Base-by-base conservation (phyloP, 768 basidiomycete genomes). In the Hypholoma sublateritium region DNA sequence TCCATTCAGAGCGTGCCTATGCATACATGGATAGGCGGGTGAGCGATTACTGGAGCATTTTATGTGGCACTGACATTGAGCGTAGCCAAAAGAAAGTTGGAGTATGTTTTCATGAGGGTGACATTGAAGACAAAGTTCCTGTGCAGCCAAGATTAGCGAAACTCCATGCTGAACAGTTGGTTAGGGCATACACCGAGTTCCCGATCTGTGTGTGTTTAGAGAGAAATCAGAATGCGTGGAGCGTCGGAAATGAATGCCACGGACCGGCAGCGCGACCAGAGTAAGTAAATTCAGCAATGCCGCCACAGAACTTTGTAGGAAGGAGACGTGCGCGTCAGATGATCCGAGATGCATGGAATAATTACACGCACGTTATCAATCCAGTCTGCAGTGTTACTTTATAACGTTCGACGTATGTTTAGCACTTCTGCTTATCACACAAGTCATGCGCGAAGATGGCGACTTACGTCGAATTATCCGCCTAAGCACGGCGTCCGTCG, bases 51-150 rank as follows among this genome's bases (percentile, higher is more conserved):
- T n/a, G n/a, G 11, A 21, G 42, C 11, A 16, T 6, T 17, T 16
- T 32, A 7, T 32, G 9, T 5, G 9, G 5, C 22, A 48, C 58
- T 45, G 39, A 63, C 62, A 41, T 65, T 65, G 9, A 65, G 50
- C 8, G 64, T 63, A 24, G 60, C 60, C 46, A 65, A 41, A 19
- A 65, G 47, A 12, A 60, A 59, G 37, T 58, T 65, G 1, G 60
- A 62, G 44, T 65, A 65, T 12, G 63, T 46, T 56, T 63, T 65
- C 35, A 62, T 58, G 3, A 65, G 53, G 14, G 52, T 54, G 25
- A 65, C 45, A 41, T 65, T 60, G 44, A 59, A 61, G n/a, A 65
- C 57, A 37, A 60, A 63, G 53, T 63, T 60, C n/a, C 64, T 65
- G 34, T 36, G 19, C 12, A n/a, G 13, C 25, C 13, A 21, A 42